Base-by-base conservation (phyloP, 75 land plant genomes). In the Pinus tabuliformis region DNA sequence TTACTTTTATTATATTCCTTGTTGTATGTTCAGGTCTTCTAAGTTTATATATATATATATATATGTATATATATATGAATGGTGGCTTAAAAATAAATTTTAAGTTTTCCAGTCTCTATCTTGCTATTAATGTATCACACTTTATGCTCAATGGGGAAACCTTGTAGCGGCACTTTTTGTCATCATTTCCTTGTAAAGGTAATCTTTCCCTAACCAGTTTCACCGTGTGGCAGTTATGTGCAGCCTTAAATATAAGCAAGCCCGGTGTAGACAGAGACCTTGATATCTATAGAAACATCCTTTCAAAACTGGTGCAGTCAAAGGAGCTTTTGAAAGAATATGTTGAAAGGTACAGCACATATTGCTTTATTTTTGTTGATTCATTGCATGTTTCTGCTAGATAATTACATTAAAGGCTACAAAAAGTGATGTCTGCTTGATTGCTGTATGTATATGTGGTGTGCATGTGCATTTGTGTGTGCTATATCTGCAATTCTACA, bases 321-420 rank as follows among this genome's bases (percentile, higher is more conserved):
- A 97, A 97, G 80, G 99, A 97, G 76, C 91, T 97, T 1, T 85
- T 97, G 36, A 95, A 87, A 89, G 99, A 97, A 77, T 97, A 97
- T 75, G 85, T 95, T 20, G 98, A 87, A 5, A 95, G 99, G 99
- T 97, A 82, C 36, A 11, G 3, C 21, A 5, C 39, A 26, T 14
- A 26, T 77, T 70, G 37, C 21, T 22, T 36, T 52, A 20, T 54
- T 28, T 76, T 37, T 28, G 15, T n/a, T 26, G 33, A 56, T 21
- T n/a, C 57, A 11, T 9, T 3, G 16, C 21, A n/a, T 54, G 11
- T 30, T 16, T 49, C 2, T 45, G 45, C 22, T 37, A 58, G 15
- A 28, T 36, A 12, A 26, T 30, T 42, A 77, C 57, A 49, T 49
- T 9, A 49, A 49, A 49, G 12, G 11, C 54, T 49, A 11, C 54